These are phyloP conservation scores for Diospyros lotus DNA, from an alignment of 148 eudicot species.

Conservation along the genomic window DNA sequence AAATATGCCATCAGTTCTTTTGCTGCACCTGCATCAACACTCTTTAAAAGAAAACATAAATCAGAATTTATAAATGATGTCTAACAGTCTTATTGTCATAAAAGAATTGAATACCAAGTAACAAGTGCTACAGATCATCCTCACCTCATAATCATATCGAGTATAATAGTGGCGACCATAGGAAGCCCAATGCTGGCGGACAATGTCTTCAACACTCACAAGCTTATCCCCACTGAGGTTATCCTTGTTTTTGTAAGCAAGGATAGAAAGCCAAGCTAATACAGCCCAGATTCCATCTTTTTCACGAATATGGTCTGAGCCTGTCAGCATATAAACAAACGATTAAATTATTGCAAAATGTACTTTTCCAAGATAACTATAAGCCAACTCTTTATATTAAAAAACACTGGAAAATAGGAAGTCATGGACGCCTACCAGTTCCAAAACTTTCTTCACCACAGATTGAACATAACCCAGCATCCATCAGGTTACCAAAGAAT, in stretches of 20 bases:
- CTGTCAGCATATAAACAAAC: conserved; percentile 25
- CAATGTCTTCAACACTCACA: conserved; percentile 93
- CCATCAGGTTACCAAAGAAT: conserved; percentile 95
- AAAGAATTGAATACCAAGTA: not conserved
- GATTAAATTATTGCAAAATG: not conserved
- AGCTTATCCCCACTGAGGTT: conserved; percentile 68
- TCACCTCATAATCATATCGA: conserved; percentile 91
- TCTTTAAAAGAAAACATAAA: conserved; percentile 33
- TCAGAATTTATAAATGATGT: conserved; percentile 11
- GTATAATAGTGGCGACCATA: conserved; percentile 97
- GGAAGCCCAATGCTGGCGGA: conserved; percentile 85
- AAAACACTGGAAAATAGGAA: no score
- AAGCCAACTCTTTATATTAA: no score
- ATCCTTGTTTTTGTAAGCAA: conserved; percentile 77
- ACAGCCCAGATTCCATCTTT: conserved; percentile 99
- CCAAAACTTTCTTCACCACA: conserved; percentile 99
- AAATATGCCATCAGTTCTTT: conserved; percentile 87
- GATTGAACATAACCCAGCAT: conserved; percentile 87
- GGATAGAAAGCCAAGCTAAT: conserved; percentile 90
- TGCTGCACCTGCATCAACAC: conserved; percentile 90
- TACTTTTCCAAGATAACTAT: no score
- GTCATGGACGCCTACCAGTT: conserved; percentile 50
- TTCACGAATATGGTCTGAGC: conserved; percentile 95
- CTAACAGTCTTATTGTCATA: not conserved
- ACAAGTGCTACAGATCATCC: conserved; percentile 3